Evolutionary conservation across 129 eudicot species (phyloP).

Genomic region (Tagetes patula): DNA sequence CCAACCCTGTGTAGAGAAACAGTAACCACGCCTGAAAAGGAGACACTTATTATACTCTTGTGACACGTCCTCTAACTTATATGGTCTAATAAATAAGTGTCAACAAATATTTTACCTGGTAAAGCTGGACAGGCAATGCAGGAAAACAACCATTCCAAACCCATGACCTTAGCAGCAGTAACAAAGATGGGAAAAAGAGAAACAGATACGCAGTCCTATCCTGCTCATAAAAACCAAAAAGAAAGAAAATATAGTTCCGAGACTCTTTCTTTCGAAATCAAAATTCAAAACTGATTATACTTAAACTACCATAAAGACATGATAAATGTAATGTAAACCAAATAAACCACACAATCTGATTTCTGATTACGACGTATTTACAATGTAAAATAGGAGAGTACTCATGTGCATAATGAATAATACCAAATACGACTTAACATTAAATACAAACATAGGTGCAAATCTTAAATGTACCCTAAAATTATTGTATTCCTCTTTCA

Average conservation of each 20-base stretch:
- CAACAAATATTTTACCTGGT: constrained; percentile 54
- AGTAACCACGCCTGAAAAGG: constrained; percentile 88
- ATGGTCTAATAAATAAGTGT: not conserved
- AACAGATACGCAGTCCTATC: constrained; percentile 82
- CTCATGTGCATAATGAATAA: constrained; percentile 1
- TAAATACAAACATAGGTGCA: not conserved
- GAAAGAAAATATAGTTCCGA: not conserved
- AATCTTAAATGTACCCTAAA: constrained; percentile 54
- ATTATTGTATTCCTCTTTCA: constrained; percentile 87
- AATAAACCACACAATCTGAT: not conserved
- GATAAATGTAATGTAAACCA: not conserved
- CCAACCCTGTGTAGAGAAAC: constrained; percentile 88
- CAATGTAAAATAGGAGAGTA: not conserved
- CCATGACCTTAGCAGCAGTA: constrained; percentile 60
- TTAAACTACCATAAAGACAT: not conserved
- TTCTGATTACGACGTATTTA: not conserved
- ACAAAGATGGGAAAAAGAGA: constrained; percentile 73
- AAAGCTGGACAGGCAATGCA: constrained; percentile 88
- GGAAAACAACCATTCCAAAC: constrained; percentile 93
- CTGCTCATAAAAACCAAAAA: constrained; percentile 42
- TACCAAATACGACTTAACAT: not conserved
- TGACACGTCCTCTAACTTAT: not conserved
- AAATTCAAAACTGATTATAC: not conserved
- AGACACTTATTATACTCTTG: constrained; percentile 11
- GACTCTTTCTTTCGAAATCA: not conserved